phyloP scores from a whole-genome alignment of 495 filamentous ascomycete genomes.

The Aspergillus ellipticus region DNA sequence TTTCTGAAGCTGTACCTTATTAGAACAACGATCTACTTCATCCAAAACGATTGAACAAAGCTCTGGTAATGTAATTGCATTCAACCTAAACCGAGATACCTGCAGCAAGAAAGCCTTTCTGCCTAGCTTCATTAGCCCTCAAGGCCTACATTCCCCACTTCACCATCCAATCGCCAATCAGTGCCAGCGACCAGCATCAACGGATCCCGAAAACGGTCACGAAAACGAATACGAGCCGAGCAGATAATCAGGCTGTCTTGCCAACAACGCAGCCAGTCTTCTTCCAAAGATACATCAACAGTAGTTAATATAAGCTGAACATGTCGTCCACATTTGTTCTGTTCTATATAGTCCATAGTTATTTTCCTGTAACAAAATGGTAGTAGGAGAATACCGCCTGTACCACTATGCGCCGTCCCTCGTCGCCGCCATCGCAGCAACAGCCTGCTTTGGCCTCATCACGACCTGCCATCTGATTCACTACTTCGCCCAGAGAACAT shows the following conservation, averaged over 20 bases:
- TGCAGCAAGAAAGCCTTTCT: too few relatives aligned
- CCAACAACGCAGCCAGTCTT: not conserved
- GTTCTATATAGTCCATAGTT: too few relatives aligned
- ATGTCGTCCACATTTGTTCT: too few relatives aligned
- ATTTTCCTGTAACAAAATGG: too few relatives aligned
- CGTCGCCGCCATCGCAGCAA: not conserved
- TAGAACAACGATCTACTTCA: too few relatives aligned
- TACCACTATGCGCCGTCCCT: not conserved
- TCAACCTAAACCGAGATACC: too few relatives aligned
- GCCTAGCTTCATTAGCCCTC: too few relatives aligned
- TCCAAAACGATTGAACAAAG: too few relatives aligned
- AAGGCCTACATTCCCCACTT: not conserved
- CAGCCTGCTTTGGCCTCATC: not conserved
- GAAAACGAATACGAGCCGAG: not conserved
- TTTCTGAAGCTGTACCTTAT: too few relatives aligned
- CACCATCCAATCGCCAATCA: not conserved
- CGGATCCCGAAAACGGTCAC: not conserved
- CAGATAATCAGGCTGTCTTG: too few relatives aligned
- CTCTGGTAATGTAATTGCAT: too few relatives aligned
- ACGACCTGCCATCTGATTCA: not conserved
- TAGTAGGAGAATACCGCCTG: not conserved
- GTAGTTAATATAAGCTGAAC: too few relatives aligned
- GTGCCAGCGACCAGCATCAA: not conserved
- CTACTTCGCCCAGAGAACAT: conserved; percentile 36
- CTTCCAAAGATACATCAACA: not conserved